These are phyloP conservation scores for Trichoderma cornu-damae DNA, from an alignment of 2,329 filamentous ascomycete genomes.

Conservation along the genomic window DNA sequence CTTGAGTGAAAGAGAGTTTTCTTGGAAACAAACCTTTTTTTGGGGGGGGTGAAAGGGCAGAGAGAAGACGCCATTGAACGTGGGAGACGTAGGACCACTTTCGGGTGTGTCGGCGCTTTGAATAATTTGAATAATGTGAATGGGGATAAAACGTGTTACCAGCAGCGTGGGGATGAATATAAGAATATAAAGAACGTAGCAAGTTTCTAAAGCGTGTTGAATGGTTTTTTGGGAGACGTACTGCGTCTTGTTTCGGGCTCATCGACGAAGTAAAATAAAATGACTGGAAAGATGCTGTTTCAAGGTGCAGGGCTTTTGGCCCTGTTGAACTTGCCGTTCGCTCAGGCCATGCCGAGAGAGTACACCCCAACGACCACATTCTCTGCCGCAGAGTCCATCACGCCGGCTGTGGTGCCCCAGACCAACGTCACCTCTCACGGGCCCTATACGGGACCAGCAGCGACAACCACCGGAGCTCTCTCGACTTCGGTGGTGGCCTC, in stretches of 20 bases:
- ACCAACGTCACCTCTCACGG: constrained; percentile 63
- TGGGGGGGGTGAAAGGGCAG: not conserved
- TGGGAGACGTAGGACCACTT: not conserved
- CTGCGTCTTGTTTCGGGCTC: not conserved
- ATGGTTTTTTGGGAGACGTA: too few species aligned
- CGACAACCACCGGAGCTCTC: constrained; percentile 65
- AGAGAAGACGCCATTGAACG: not conserved
- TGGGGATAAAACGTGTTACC: too few species aligned
- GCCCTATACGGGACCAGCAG: constrained; percentile 57
- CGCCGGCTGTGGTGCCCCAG: constrained; percentile 31
- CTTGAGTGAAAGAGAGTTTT: not conserved
- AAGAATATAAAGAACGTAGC: not conserved
- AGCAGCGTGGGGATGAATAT: too few species aligned
- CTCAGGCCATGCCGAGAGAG: not conserved
- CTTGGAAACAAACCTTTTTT: not conserved
- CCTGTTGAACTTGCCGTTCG: not conserved
- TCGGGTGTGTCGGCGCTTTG: constrained; percentile 8
- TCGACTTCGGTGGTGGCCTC: constrained; percentile 52
- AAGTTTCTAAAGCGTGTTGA: too few species aligned
- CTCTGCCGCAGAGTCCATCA: constrained; percentile 28
- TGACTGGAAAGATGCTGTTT: not conserved
- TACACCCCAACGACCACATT: constrained; percentile 32
- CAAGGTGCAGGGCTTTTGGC: not conserved
- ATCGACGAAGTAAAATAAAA: not conserved
- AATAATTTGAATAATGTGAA: too few species aligned